Percentiles rank a stretch among this genome's conserved stretches.
Conservation (phyloP, 306 rosid species). For the Boehmeria nivea region DNA sequence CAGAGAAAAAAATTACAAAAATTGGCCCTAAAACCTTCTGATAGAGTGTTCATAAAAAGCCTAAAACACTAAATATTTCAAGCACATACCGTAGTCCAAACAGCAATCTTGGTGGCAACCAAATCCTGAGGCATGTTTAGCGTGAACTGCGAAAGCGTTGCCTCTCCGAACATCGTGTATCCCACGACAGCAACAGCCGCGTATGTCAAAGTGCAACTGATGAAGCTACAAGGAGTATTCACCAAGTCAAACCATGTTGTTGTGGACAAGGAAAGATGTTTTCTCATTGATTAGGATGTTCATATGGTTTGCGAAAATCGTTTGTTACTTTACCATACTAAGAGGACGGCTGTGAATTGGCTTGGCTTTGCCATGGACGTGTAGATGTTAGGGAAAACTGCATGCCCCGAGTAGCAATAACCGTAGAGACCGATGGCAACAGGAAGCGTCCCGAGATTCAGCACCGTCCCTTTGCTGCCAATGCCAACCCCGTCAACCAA, state of each 20-base stretch:
- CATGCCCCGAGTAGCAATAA: conserved; percentile 96
- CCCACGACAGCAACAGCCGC: conserved; percentile 92
- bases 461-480: conserved; percentile 56
- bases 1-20: not conserved
- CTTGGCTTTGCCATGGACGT: conserved; percentile 76
- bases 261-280: too few relatives aligned
- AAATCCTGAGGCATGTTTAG: conserved; percentile 82
- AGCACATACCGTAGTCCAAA: conserved; percentile 89
- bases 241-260: not conserved
- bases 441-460: conserved; percentile 72
- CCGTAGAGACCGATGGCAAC: conserved; percentile 97
- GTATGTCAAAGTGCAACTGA: conserved; percentile 61
- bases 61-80: not conserved
- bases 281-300: too few relatives aligned
- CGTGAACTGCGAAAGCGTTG: conserved; percentile 74
- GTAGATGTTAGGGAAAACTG: conserved; percentile 92
- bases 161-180: conserved; percentile 92
- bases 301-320: not conserved
- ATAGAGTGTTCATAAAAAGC: too few relatives aligned
- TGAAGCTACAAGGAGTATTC: conserved; percentile 50
- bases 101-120: conserved; percentile 85
- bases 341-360: conserved; percentile 67
- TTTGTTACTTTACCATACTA: conserved; percentile 53
- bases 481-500: conserved; percentile 63
- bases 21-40: too few relatives aligned